Base-by-base conservation (phyloP, 2,329 filamentous ascomycete species). In the Colletotrichum coccodes region DNA sequence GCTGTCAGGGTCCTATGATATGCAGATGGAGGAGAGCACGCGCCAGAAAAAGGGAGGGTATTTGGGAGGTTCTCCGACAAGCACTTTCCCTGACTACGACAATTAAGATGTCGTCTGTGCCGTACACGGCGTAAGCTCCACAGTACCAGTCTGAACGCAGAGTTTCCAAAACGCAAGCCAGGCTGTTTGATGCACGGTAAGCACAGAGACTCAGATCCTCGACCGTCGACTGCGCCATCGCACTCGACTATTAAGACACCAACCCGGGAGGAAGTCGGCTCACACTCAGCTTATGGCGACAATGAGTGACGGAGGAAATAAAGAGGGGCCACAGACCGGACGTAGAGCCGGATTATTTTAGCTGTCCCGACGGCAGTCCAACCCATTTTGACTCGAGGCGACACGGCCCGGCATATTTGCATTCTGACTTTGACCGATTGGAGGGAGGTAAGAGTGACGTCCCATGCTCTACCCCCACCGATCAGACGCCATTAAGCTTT, bases 381-480 rank as follows among this genome's bases (percentile, higher is more conserved):
- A 11, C 7, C 32, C n/a, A 26, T 53, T 53, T 7, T 12, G 12
- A 23, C 34, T 12, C 36, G 28, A 7, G 53, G 18, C n/a, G 16
- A 26, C 53, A 9, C 16, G 53, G 5, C 16, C 30, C 23, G n/a
- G 14, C 32, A 14, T n/a, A 16, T 18, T 23, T 30, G 34, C 34
- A 42, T 52, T 67, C 58, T 58, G 50, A 63, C 28, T 67, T 67
- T 36, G 1, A n/a, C 12, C 44, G 34, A 34, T 30, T 18, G 32
- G 46, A 7, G 44, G 54, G 46, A 9, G 50, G 58, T 63, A 59
- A 50, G 52, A 44, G 59, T 67, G 64, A 63, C 49, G 64, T 63
- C 59, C 58, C 64, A 57, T 34, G 23, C 59, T 44, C 52, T 52
- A 28, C 59, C 59, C 52, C 49, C 23, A 32, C 38, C 26, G 50